Evolutionary conservation across 2,329 filamentous ascomycete genomes (phyloP).

Genomic region (Colletotrichum sp.): DNA sequence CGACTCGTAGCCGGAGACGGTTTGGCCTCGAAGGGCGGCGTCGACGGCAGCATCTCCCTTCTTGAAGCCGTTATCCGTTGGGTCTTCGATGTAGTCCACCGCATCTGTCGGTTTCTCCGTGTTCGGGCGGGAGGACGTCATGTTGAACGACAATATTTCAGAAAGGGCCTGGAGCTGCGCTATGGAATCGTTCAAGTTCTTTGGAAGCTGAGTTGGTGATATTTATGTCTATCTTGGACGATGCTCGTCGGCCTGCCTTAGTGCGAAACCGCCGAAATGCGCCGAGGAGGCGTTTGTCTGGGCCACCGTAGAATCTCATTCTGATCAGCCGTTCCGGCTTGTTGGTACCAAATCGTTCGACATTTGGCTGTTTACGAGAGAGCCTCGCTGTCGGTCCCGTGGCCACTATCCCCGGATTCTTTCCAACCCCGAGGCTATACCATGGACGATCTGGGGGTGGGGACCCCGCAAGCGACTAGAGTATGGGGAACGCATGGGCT

Average conservation of each 20-base stretch:
- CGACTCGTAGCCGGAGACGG: conserved; percentile 29
- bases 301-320: fast-evolving
- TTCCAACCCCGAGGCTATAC: not conserved
- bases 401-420: not conserved
- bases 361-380: not conserved
- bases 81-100: not conserved
- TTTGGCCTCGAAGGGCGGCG: conserved; percentile 26
- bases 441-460: not conserved
- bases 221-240: not conserved
- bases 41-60: conserved; percentile 11
- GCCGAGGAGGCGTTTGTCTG: not conserved
- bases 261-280: not conserved
- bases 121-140: not conserved
- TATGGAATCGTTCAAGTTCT: not conserved
- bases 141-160: not conserved
- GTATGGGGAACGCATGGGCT: not conserved
- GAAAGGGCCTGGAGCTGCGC: too few species aligned
- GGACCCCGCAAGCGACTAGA: not conserved
- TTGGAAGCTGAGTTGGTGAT: not conserved
- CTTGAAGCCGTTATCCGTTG: not conserved
- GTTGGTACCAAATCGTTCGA: not conserved
- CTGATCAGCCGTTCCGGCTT: not conserved
- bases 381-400: not conserved
- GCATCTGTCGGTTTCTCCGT: not conserved
- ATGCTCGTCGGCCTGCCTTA: not conserved